These are phyloP conservation scores for Perkinsus marinus DNA, from an alignment of 169 alveolate species.

Conservation along the genomic window DNA sequence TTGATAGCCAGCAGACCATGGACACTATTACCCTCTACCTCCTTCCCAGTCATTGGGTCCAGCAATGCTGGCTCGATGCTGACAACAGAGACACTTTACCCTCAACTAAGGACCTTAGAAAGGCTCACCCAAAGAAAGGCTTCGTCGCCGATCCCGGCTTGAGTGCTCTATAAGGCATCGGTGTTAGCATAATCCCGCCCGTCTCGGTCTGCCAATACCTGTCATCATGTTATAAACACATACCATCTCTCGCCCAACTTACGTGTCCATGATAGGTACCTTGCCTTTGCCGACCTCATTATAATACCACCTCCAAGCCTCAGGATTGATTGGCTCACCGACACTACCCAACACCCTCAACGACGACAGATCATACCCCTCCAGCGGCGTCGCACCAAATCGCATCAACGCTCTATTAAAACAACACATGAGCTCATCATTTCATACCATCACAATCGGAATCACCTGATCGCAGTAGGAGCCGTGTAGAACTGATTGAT, in stretches of 20 bases:
- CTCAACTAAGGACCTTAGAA: background rate
- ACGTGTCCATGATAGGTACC: conserved; percentile 10
- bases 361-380: conserved; percentile 41
- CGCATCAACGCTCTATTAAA: conserved; percentile 28
- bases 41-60: conserved; percentile 68
- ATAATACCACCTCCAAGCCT: conserved; percentile 87
- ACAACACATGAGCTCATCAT: too few relatives aligned
- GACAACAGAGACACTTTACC: conserved; percentile 41
- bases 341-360: conserved; percentile 62
- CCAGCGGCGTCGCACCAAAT: conserved; percentile 45
- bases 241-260: background rate
- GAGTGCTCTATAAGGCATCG: conserved; percentile 66
- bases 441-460: too few relatives aligned
- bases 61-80: conserved; percentile 68
- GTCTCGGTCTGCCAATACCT: conserved; percentile 96
- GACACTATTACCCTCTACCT: conserved; percentile 44
- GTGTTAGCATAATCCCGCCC: conserved; percentile 81
- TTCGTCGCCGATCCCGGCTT: conserved; percentile 87
- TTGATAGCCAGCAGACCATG: conserved; percentile 66
- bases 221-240: conserved; percentile 60
- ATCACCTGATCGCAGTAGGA: conserved; percentile 91
- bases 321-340: conserved; percentile 84
- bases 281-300: conserved; percentile 34
- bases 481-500: conserved; percentile 85
- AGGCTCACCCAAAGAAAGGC: conserved; percentile 45